Percentiles rank a stretch among this genome's conserved stretches.
Evolutionary conservation across 257 asterid species (phyloP).

Genomic region (Paulownia fortunei): DNA sequence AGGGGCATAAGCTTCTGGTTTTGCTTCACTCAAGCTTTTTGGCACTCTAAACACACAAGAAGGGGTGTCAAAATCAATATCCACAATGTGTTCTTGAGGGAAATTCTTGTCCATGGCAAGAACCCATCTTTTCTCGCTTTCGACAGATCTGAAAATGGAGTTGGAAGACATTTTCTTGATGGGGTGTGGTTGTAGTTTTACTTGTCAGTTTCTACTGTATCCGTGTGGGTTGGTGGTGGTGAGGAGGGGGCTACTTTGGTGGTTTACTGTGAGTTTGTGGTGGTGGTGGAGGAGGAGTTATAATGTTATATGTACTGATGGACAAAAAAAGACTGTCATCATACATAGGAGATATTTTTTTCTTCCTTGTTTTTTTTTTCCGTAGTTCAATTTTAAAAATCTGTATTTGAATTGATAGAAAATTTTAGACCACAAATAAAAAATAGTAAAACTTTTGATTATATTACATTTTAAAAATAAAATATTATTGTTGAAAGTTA

Average conservation of each 20-base stretch:
- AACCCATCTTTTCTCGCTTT: constrained; percentile 44
- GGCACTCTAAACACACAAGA: constrained; percentile 39
- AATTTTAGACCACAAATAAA: too few species aligned
- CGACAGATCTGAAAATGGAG: constrained; percentile 8
- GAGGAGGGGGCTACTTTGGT: not conserved
- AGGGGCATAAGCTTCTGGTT: constrained; percentile 50
- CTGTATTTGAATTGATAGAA: too few species aligned
- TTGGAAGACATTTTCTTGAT: constrained; percentile 20
- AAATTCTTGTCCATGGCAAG: constrained; percentile 29
- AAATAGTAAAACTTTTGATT: too few species aligned
- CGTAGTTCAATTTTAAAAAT: too few species aligned
- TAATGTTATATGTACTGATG: too few species aligned
- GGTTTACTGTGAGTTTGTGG: not conserved
- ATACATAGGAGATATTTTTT: too few species aligned
- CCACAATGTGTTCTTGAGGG: not conserved
- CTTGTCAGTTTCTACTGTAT: too few species aligned
- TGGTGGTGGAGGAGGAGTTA: too few species aligned
- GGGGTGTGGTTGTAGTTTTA: not conserved
- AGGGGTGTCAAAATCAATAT: constrained; percentile 11
- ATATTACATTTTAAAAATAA: too few species aligned
- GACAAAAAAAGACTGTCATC: too few species aligned
- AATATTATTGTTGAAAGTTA: too few species aligned
- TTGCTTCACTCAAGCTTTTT: constrained; percentile 16
- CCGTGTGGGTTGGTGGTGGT: not conserved
- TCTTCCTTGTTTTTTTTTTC: too few species aligned